Evolutionary conservation across 2,329 filamentous ascomycete genomes (phyloP), one percentile per base, ranked within the genome.

Genomic region (Ilyonectria robusta): DNA sequence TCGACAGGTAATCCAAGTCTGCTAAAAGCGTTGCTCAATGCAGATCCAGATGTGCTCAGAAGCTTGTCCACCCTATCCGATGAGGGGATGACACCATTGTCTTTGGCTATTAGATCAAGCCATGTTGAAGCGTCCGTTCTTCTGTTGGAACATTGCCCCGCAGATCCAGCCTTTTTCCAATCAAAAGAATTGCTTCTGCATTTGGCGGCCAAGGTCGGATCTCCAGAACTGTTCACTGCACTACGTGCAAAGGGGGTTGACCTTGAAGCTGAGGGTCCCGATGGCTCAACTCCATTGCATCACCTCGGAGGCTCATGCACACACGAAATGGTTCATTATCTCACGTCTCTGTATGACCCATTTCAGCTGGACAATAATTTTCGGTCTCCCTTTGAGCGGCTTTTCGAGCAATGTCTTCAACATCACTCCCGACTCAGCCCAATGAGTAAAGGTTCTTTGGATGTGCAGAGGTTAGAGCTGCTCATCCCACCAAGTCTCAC

Each of bases 231-330:
- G 17, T 61, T 61, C 19, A 37, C n/a, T n/a, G 50, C 26, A 19
- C 10, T 61, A 7, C 23, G 47, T 15, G n/a, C 50, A 9, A 61
- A 47, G 13, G 40, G 48, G n/a, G 37, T 55, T 13, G 19, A 44
- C 15, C 37, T 56, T 8, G 21, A 19, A 8, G 15, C 5, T 19
- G 10, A 42, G 21, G 35, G 35, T 15, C 10, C 21, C 17, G 53
- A 59, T 31, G 31, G 50, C 23, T 55, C 59, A 47, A 61, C 59
- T 1, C 59, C 58, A 4, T 31, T 61, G 8, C 58, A 61, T 46
- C 48, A 61, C 26, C 26, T 61, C 1, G 13, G 17, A 10, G 3
- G 6, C 2, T 15, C n/a, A 9, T 23, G 29, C 6, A 46, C 17
- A 13, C 19, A 11, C 15, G 17, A 29, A 3, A 54, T 61, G 17